Conservation (phyloP, 2,329 filamentous ascomycete genomes). For the Coniochaeta pulveracea region DNA sequence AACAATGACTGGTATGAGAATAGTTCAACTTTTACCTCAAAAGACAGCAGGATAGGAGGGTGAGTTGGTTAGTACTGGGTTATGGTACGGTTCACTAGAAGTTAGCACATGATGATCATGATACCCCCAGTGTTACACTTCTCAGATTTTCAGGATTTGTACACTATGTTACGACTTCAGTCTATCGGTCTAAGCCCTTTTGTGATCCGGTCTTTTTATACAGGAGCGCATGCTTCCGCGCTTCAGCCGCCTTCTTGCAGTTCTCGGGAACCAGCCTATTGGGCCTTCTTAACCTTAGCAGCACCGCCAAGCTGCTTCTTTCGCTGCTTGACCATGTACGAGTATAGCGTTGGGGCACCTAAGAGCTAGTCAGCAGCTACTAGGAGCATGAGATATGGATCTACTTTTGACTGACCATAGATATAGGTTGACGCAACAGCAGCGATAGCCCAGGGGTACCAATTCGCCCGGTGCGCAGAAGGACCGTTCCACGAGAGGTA, state of each 20-base stretch:
- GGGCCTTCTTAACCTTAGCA: constrained; percentile 35
- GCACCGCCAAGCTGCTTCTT: constrained; percentile 48
- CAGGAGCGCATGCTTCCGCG: no score
- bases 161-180: no score
- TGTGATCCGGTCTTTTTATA: no score
- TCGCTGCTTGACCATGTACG: constrained; percentile 89
- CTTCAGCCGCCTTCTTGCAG: no score
- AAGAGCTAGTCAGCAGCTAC: constrained; percentile 4
- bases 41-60: constrained; percentile 16
- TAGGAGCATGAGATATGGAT: background rate
- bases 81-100: no score
- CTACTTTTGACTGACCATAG: constrained; percentile 50
- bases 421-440: constrained; percentile 64
- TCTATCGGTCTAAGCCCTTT: no score
- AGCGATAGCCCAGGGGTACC: constrained; percentile 48
- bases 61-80: constrained; percentile 2
- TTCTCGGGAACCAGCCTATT: constrained; percentile 20
- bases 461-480: constrained; percentile 32
- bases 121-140: no score
- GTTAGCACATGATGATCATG: no score
- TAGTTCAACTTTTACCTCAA: no score
- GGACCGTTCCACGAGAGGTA: constrained; percentile 52
- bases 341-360: constrained; percentile 72
- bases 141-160: no score
- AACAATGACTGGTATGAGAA: constrained; percentile 56